phyloP scores from a whole-genome alignment of 768 basidiomycete species.

The Cubamyces lactineus region DNA sequence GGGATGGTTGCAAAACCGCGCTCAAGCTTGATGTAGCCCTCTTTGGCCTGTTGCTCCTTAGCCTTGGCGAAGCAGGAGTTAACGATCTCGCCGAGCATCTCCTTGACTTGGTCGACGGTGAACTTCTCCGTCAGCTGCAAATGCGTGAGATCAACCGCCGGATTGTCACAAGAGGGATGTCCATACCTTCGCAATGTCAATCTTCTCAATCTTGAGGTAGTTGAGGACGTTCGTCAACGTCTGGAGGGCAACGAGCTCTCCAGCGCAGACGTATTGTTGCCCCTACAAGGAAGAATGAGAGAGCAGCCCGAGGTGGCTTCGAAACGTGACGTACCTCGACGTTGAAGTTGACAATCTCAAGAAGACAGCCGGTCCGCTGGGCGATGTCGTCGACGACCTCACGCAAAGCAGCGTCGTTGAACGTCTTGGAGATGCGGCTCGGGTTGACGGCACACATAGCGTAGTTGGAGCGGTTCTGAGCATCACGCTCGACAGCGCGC shows the following conservation, averaged over 20 bases:
- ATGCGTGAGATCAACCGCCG: conserved; percentile 9
- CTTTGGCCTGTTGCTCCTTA: conserved; percentile 73
- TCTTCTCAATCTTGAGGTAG: conserved; percentile 94
- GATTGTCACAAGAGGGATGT: background rate
- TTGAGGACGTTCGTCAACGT: conserved; percentile 96
- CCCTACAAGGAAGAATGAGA: conserved; percentile 53
- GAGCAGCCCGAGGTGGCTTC: background rate
- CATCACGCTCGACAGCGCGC: conserved; percentile 95
- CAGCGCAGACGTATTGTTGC: conserved; percentile 99
- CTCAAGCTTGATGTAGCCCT: conserved; percentile 92
- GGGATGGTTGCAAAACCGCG: conserved; percentile 97
- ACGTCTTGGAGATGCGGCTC: conserved; percentile 89
- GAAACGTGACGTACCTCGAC: conserved; percentile 65
- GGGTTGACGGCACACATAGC: conserved; percentile 99
- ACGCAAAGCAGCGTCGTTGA: conserved; percentile 93
- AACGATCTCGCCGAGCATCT: conserved; percentile 93
- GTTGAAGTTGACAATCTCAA: conserved; percentile 99
- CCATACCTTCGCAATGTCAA: conserved; percentile 84
- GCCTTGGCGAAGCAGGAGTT: conserved; percentile 78
- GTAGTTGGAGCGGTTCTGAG: conserved; percentile 91
- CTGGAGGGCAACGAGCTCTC: conserved; percentile 91
- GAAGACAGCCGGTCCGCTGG: conserved; percentile 70
- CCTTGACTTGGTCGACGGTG: conserved; percentile 91
- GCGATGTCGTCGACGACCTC: conserved; percentile 95
- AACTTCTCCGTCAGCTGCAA: conserved; percentile 82